Evolutionary conservation across 2,329 filamentous ascomycete species (phyloP).

Genomic region (Achaetomium macrosporum): DNA sequence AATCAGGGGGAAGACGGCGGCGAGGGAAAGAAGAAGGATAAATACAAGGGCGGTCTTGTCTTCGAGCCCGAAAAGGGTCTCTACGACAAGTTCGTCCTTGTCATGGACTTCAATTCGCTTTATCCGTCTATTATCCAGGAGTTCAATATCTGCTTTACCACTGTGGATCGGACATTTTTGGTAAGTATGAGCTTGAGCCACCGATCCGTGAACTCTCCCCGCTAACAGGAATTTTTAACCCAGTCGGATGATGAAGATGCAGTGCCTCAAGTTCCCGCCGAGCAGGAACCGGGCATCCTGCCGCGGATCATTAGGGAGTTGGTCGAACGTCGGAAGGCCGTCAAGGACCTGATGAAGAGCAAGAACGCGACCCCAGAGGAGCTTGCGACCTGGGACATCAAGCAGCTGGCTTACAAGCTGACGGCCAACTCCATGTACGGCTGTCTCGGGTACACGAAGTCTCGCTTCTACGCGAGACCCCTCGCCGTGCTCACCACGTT

Average conservation of each 20-base stretch:
- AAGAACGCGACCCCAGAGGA: slow-evolving; percentile 80
- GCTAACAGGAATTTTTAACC: slow-evolving; percentile 3
- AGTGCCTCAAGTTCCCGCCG: slow-evolving; percentile 77
- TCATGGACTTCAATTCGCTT: slow-evolving; percentile 99
- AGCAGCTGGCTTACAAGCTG: slow-evolving; percentile 91
- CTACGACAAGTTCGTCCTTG: slow-evolving; percentile 95
- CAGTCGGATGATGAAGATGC: slow-evolving; percentile 74
- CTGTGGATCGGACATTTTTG: slow-evolving; percentile 70
- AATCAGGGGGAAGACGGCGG: slow-evolving; percentile 60
- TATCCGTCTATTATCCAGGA: slow-evolving; percentile 99
- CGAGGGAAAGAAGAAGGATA: slow-evolving; percentile 94
- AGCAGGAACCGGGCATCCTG: slow-evolving; percentile 76
- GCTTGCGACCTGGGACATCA: slow-evolving; percentile 94
- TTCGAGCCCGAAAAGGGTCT: slow-evolving; percentile 97
- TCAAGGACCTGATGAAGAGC: slow-evolving; percentile 96
- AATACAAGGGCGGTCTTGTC: slow-evolving; percentile 96
- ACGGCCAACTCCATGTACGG: slow-evolving; percentile 99
- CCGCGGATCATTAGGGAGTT: slow-evolving; percentile 88
- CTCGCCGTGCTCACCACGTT: slow-evolving; percentile 93
- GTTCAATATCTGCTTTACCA: slow-evolving; percentile 99
- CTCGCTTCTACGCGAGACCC: slow-evolving; percentile 92
- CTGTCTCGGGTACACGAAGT: slow-evolving; percentile 93
- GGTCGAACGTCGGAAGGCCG: slow-evolving; percentile 80
- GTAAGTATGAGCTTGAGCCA: slow-evolving; percentile 44
- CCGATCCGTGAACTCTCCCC: neutral